Base-by-base conservation (phyloP, 202 grass and related monocot species). In the Saccharum hybrid region DNA sequence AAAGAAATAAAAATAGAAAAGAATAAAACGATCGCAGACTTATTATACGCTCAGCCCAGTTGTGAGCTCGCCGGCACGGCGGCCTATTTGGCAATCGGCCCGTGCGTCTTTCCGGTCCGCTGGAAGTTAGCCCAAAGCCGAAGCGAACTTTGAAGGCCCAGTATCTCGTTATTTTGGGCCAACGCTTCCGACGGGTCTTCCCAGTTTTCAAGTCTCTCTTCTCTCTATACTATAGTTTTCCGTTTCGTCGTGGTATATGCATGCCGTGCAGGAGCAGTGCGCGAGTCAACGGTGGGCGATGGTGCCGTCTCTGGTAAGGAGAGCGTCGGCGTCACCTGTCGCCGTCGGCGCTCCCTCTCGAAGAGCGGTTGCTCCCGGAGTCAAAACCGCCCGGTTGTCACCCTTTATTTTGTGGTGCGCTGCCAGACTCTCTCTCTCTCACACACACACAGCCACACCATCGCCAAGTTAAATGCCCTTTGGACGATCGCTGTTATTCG, bases 351-450 rank as follows among this genome's bases (percentile, higher is more conserved):
- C 26, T 69, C 11, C 7, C 18, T 60, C 8, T 11, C 0, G 8
- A 36, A 63, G 15, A 26, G 33, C 34, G 31, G 10, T 9, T 10
- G 8, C 10, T 13, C 49, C 2, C 2, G 10, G 21, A 54, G 84
- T 74, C 84, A 74, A 42, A 18, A 37, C 31, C 39, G 75, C 74
- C 74, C 65, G 38, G 37, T 13, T 77, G 82, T 62, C 74, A 70
- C 65, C 49, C 23, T 15, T 76, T 52, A 28, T 7, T 49, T 34
- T 33, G 26, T 73, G 70, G 15, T 19, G 45, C 71, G 46, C 46
- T 34, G 71, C 23, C 71, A 10, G 71, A 64, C 59, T 30, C 1
- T 10, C 56, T 19, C 15, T 33, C 13, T 2, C 31, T 14, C 1
- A 4, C 56, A 4, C 54, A 7, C 15, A 33, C 13, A 16, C 63